Conservation (phyloP, 306 rosid species). For the Canavalia ensiformis region DNA sequence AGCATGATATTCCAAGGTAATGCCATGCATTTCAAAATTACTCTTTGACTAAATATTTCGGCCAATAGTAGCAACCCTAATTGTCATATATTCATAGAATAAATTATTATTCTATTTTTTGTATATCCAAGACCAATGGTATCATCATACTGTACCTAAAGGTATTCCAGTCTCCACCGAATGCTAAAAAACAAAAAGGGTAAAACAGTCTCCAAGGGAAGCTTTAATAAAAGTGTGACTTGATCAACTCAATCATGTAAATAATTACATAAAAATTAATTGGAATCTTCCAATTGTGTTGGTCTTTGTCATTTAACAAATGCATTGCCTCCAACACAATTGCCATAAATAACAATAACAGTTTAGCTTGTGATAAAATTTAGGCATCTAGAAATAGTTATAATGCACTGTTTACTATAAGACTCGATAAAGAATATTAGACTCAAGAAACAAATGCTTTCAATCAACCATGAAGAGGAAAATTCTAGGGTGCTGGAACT, state of each 20-base stretch:
- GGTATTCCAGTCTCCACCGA: constrained; percentile 1
- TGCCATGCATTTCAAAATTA: constrained; percentile 16
- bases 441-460: constrained; percentile 31
- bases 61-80: constrained; percentile 16
- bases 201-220: constrained; percentile 12
- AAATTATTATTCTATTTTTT: neutral
- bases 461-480: constrained; percentile 32
- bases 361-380: constrained; percentile 32
- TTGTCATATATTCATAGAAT: constrained; percentile 11
- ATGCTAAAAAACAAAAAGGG: neutral
- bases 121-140: no score
- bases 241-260: neutral
- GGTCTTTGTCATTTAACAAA: neutral
- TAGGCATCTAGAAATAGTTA: constrained; percentile 15
- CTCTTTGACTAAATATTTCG: constrained; percentile 22
- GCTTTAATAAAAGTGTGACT: constrained; percentile 13
- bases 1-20: constrained; percentile 3
- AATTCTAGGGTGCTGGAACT: neutral
- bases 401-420: neutral
- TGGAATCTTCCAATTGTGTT: neutral
- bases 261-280: neutral
- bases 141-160: neutral
- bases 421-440: constrained; percentile 30
- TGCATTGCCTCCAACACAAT: neutral
- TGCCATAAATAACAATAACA: neutral